phyloP scores from a whole-genome alignment of 1,284 basidiomycete genomes.

The Microbotryum lychnidis-dioicae region DNA sequence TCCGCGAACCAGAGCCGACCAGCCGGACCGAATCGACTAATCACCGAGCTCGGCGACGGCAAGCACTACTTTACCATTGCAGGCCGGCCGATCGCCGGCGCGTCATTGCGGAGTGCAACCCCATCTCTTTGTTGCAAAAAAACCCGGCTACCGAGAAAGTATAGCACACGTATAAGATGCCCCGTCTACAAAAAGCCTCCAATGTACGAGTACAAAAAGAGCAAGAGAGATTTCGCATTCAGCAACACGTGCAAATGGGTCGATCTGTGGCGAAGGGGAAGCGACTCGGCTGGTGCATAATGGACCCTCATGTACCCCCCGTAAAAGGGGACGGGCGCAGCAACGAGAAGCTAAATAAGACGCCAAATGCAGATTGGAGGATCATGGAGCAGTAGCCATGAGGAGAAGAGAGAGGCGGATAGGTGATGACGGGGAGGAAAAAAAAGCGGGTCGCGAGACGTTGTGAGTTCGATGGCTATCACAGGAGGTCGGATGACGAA shows the following conservation, averaged over 20 bases:
- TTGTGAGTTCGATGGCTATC: too few species aligned
- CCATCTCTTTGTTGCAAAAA: slow-evolving; percentile 37
- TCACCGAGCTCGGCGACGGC: not conserved
- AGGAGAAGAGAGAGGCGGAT: too few species aligned
- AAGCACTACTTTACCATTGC: slow-evolving; percentile 23
- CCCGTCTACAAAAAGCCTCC: slow-evolving; percentile 8
- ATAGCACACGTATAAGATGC: not conserved
- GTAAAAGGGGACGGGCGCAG: too few species aligned
- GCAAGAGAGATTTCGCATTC: slow-evolving; percentile 33
- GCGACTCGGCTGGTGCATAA: too few species aligned
- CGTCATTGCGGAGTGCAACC: slow-evolving; percentile 35
- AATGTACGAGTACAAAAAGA: slow-evolving; percentile 35
- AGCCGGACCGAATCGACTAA: not conserved
- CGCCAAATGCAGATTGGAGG: too few species aligned
- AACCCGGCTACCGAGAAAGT: not conserved
- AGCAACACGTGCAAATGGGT: slow-evolving; percentile 15
- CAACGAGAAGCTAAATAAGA: too few species aligned
- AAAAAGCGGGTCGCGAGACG: too few species aligned
- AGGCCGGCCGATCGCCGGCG: slow-evolving; percentile 23
- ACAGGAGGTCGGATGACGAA: too few species aligned
- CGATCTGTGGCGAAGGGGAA: too few species aligned
- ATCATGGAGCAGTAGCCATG: too few species aligned
- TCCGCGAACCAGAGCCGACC: not conserved
- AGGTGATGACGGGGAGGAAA: too few species aligned
- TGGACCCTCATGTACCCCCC: too few species aligned